Base-by-base conservation (phyloP, 2,329 filamentous ascomycete genomes). In the Fusarium sp. region DNA sequence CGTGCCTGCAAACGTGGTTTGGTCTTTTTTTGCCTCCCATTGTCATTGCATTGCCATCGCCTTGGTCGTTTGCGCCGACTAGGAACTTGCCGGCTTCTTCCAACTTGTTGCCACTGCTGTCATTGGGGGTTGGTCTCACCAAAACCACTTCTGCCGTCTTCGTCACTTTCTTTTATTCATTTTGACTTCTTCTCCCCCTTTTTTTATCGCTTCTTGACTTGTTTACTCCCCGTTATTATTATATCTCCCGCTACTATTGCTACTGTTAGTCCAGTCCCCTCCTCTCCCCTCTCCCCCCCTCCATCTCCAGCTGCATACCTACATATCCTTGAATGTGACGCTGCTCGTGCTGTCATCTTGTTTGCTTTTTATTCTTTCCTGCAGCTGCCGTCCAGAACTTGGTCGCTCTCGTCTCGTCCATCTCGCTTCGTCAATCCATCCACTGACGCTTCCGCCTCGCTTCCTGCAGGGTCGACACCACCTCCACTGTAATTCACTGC, bases 41-140 rank as follows among this genome's bases (percentile, higher is more conserved):
- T 56, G 20, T 22, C 45, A 52, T 54, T 32, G 15, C 47, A 58
- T 71, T 71, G 37, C 45, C 45, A 63, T 63, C 25, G 45, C 62
- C 71, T 66, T 66, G 45, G 65, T 64, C 57, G 71, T 72, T 74
- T 74, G 68, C 72, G 60, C 65, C 40, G 54, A 43, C 61, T 74
- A 72, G 71, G 62, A 72, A 74, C 54, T 54, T 38, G 33, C 60
- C 22, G 45, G 20, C 45, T 20, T 45, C 33, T 57, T 57, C 20
- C n/a, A 47, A 25, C 9, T 35, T 37, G 20, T 74, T 72, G 71
- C 71, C 71, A 74, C 69, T 64, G 54, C 65, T 33, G 43, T 45
- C 52, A 35, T 30, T 61, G 68, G 71, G 71, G 69, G 61, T 72
- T 72, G 62, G 65, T 62, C 59, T 64, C 68, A 65, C 27, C 62